A percentile compares a stretch with the other conserved stretches of the same genome.
phyloP scores from a whole-genome alignment of 805 yeast genomes.

The Isabelozyma rhagii region DNA sequence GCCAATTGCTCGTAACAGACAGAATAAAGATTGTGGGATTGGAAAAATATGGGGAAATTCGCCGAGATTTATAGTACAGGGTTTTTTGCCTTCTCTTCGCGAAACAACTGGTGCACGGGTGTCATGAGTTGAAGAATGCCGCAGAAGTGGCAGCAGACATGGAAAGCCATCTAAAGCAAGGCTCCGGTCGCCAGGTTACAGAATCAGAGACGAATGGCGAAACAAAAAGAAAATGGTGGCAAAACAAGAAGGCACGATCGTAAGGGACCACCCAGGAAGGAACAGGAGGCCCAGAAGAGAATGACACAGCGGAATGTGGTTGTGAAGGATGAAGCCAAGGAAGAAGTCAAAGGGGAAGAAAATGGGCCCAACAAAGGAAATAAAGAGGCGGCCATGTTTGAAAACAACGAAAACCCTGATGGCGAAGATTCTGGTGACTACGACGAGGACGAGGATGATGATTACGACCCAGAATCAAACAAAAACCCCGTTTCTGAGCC shows the following conservation, averaged over 20 bases:
- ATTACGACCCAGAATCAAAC: constrained; percentile 25
- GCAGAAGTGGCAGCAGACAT: background rate
- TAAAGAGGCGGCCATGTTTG: constrained; percentile 11
- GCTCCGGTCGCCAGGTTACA: too few relatives aligned
- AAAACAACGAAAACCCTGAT: constrained; percentile 8
- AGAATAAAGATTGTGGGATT: background rate
- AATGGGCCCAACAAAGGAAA: background rate
- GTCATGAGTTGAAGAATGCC: background rate
- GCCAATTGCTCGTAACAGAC: background rate
- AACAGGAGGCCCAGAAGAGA: too few relatives aligned
- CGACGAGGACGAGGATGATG: constrained; percentile 30
- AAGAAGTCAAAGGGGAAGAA: constrained; percentile 1
- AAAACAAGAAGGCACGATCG: too few relatives aligned
- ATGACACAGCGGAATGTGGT: too few relatives aligned
- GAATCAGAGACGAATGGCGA: too few relatives aligned
- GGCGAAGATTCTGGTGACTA: constrained; percentile 4
- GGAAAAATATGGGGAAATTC: background rate
- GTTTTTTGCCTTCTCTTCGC: background rate
- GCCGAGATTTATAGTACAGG: background rate
- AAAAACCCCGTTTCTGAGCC: constrained; percentile 14
- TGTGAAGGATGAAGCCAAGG: too few relatives aligned
- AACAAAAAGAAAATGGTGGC: too few relatives aligned
- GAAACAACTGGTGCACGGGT: background rate
- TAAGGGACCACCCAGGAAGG: too few relatives aligned
- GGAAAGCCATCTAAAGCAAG: too few relatives aligned